phyloP scores from a whole-genome alignment of 169 alveolate species.

The Eimeria maxima region DNA sequence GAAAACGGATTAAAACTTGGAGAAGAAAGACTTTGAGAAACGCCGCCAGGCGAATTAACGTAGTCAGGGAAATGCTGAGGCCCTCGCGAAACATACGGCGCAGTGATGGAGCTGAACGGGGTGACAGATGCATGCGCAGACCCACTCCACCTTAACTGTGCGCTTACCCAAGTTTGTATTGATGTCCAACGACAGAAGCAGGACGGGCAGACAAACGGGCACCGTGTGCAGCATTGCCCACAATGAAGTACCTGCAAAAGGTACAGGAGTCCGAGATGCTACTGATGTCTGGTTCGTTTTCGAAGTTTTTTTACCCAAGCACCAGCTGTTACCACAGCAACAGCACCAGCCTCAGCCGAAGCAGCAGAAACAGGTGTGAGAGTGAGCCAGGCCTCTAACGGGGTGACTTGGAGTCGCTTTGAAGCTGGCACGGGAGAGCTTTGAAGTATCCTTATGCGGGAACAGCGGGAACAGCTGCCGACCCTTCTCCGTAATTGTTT shows the following conservation, averaged over 20 bases:
- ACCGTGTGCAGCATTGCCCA: no score
- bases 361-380: not conserved
- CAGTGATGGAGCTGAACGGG: no score
- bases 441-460: conserved; percentile 47
- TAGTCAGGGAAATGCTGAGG: no score
- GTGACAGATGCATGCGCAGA: no score
- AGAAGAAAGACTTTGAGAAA: no score
- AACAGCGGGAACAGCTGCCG: conserved; percentile 18
- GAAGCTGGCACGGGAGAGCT: not conserved
- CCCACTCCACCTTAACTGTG: no score
- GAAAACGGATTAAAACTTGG: no score
- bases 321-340: not conserved
- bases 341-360: not conserved
- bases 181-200: not conserved
- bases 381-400: not conserved
- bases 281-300: not conserved
- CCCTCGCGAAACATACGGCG: no score
- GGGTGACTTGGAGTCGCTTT: not conserved
- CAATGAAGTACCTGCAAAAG: not conserved
- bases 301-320: not conserved
- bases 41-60: no score
- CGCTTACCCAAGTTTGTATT: no score
- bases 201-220: no score
- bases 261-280: not conserved
- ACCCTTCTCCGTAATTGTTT: conserved; percentile 41